Percentiles rank a stretch among this genome's conserved stretches.
Conservation (phyloP, 2,329 filamentous ascomycete genomes). For the Sclerotinia minor region DNA sequence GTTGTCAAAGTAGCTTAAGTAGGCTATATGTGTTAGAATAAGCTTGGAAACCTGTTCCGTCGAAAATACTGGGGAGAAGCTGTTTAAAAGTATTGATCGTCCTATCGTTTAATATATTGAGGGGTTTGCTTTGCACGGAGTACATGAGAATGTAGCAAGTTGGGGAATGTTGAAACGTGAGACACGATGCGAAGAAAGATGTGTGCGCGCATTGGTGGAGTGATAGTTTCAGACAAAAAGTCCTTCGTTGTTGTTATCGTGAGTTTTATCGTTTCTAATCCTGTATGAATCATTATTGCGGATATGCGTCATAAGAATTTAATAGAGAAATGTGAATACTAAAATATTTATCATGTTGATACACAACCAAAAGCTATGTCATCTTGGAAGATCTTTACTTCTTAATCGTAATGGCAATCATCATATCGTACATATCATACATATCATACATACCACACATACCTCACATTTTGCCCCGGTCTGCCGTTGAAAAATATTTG, state of each 20-base stretch:
- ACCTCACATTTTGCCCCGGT: not conserved
- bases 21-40: not conserved
- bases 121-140: too few species aligned
- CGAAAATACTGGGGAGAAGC: not conserved
- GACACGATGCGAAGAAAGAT: not conserved
- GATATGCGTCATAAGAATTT: conserved; percentile 6
- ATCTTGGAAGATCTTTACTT: not conserved
- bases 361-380: not conserved
- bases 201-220: not conserved
- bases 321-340: not conserved
- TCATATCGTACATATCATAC: too few species aligned
- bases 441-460: too few species aligned
- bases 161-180: not conserved
- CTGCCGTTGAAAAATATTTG: not conserved
- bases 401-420: not conserved
- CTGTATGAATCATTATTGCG: not conserved
- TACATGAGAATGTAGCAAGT: not conserved
- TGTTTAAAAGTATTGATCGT: not conserved
- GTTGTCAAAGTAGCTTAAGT: not conserved
- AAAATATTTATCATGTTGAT: not conserved
- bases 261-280: not conserved
- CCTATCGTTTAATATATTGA: not conserved
- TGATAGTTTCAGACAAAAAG: not conserved
- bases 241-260: not conserved
- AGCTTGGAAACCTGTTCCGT: not conserved